These are phyloP conservation scores for Corchorus capsularis DNA, from an alignment of 345 rosid genomes.

Conservation along the genomic window DNA sequence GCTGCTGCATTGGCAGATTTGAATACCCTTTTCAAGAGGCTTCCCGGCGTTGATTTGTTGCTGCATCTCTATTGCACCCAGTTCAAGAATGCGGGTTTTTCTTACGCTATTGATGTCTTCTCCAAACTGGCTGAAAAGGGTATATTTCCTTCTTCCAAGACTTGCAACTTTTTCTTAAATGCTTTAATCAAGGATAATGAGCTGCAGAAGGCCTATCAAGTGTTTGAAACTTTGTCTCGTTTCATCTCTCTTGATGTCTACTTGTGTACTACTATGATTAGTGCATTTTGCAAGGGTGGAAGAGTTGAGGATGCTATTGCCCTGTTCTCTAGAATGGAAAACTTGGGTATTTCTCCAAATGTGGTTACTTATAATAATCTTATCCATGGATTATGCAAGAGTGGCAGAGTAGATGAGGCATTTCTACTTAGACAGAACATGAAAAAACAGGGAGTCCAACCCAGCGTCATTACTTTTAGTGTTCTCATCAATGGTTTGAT, in stretches of 20 bases:
- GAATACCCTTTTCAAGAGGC: constrained; percentile 32
- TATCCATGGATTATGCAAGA: constrained; percentile 74
- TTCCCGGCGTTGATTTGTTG: constrained; percentile 49
- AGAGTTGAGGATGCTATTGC: constrained; percentile 51
- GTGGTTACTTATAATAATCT: constrained; percentile 67
- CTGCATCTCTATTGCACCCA: constrained; percentile 66
- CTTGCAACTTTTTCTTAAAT: constrained; percentile 61
- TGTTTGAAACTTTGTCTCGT: constrained; percentile 49
- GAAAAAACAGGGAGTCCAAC: constrained; percentile 50
- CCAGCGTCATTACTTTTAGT: constrained; percentile 61
- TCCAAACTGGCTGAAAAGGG: constrained; percentile 44
- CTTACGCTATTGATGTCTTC: constrained; percentile 54
- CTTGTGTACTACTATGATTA: constrained; percentile 61
- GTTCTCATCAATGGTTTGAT: constrained; percentile 68
- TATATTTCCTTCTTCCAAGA: constrained; percentile 63
- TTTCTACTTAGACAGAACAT: constrained; percentile 59
- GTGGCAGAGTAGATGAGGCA: constrained; percentile 60
- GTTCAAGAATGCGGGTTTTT: constrained; percentile 50
- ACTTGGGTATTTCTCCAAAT: constrained; percentile 54
- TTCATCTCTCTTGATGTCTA: constrained; percentile 61
- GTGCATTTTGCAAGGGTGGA: constrained; percentile 65
- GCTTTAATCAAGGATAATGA: constrained; percentile 63
- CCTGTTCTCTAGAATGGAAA: constrained; percentile 59
- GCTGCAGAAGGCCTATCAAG: constrained; percentile 49
- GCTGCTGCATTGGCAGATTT: constrained; percentile 50